Percentiles rank a stretch among this genome's conserved stretches.
phyloP scores from a whole-genome alignment of 768 basidiomycete species.

The Trametes cinnabarina region DNA sequence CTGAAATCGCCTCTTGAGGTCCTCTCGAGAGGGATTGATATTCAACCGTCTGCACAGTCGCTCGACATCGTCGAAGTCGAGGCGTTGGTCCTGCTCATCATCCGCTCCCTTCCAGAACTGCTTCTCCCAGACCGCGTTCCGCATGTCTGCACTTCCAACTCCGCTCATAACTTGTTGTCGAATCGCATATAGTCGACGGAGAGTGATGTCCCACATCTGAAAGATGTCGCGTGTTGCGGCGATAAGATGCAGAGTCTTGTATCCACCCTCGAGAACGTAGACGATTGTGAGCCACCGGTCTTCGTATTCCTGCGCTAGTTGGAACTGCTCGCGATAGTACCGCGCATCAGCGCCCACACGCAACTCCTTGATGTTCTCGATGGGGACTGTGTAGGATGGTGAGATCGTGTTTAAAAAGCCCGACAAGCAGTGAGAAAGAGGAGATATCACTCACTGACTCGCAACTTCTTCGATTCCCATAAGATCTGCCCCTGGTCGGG shows the following conservation, averaged over 20 bases:
- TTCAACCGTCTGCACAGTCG: conserved; percentile 70
- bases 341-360: conserved; percentile 69
- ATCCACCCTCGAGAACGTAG: conserved; percentile 71
- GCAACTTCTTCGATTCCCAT: conserved; percentile 70
- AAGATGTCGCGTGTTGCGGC: conserved; percentile 64
- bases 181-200: conserved; percentile 61
- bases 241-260: conserved; percentile 86
- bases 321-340: conserved; percentile 70
- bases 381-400: conserved; percentile 54
- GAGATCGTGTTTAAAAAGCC: neutral
- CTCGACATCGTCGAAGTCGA: conserved; percentile 73
- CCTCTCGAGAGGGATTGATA: conserved; percentile 52
- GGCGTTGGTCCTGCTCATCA: conserved; percentile 50
- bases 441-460: conserved; percentile 50
- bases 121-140: conserved; percentile 73
- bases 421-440: neutral
- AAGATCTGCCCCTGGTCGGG: conserved; percentile 78
- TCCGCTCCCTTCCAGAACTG: conserved; percentile 81
- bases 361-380: conserved; percentile 86
- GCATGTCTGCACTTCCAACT: conserved; percentile 57
- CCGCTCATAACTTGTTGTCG: conserved; percentile 71
- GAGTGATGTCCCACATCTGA: conserved; percentile 59
- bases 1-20: conserved; percentile 58
- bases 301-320: conserved; percentile 58
- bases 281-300: conserved; percentile 83